Base-by-base conservation (phyloP, 306 rosid genomes). In the Lotus japonicus region DNA sequence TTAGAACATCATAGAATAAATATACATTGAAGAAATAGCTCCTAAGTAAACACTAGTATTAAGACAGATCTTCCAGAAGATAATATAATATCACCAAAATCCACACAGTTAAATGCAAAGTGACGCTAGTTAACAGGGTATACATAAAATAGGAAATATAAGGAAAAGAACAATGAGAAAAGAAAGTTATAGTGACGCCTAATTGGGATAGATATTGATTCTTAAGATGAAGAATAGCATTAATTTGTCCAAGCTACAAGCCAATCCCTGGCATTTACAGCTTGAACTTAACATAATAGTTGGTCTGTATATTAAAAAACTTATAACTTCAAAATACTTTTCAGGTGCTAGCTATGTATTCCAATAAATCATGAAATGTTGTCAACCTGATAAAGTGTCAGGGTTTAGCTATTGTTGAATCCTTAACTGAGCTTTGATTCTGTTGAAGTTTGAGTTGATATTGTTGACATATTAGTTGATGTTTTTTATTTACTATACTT, bases 171-270 rank as follows among this genome's bases (percentile, higher is more conserved):
- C n/a, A n/a, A n/a, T n/a, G n/a, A n/a, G n/a, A n/a, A n/a, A n/a
- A n/a, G n/a, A n/a, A n/a, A n/a, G n/a, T 49, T 15, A 59, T 11
- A 43, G 41, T 11, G 70, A 31, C 23, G 6, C 50, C 45, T 41
- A 11, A 11, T 33, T 35, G 18, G 61, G 71, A 66, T 41, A 42
- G 64, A 36, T 39, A 53, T 9, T 62, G 54, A 76, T 54, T 54
- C 21, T 42, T 53, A 45, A 35, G 28, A 52, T 39, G 41, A 64
- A 64, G 51, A 63, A 71, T 6, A 10, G 28, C 46, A 56, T 44
- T 60, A n/a, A 53, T 41, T 55, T 21, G 63, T 57, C 64, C 73
- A 64, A 74, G 66, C 35, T 48, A 54, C 54, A 45, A 41, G 33
- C 28, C 44, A 64, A 28, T 41, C n/a, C 58, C 38, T 18, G 66